Evolutionary conservation across 192 early-diverging fungal genomes (phyloP), one percentile per base, ranked within the genome.

Genomic region (Phlyctochytrium arcticum): DNA sequence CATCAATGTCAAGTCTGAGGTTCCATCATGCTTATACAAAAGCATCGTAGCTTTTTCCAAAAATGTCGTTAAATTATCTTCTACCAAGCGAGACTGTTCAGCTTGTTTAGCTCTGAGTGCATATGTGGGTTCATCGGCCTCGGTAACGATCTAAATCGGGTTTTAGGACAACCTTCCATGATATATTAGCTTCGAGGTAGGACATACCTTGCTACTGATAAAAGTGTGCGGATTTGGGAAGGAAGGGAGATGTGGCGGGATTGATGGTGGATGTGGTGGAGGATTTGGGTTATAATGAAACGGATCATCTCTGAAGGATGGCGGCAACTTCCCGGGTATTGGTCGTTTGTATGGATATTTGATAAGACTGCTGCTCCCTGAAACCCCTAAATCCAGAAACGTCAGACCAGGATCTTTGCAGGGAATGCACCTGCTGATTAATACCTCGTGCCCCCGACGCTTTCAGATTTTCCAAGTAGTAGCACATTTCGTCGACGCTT

Each of bases 221-320:
- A 36, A 63, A 5, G 61, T 53, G 24, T 63, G 61, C 12, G 61
- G 61, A 23, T 53, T 63, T 19, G 61, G 61, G 49, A 63, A 63
- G 2, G 61, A 49, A 23, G 61, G 61, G 4, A 63, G 33, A 37
- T 63, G 48, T 35, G 21, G 26, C 24, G 50, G 50, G 12, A 44
- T 44, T n/a, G 39, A 44, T 19, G 39, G 21, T n/a, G 39, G 39
- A n/a, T 19, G 39, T n/a, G 39, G 39, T 44, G 39, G 39, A 44
- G 39, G 39, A 12, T 44, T 19, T 12, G 2, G 12, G 0, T 2
- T 19, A 19, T 44, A 44, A 12, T 44, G 12, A 44, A 44, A 44
- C 15, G 15, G 39, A 19, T 44, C 39, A n/a, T 44, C 39, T 19
- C 21, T 12, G 21, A 44, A 44, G 39, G 21, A 44, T 44, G 21